Evolutionary conservation across 1,139 yeast species (phyloP).

Genomic region (Barnettozyma hawaiiensis): DNA sequence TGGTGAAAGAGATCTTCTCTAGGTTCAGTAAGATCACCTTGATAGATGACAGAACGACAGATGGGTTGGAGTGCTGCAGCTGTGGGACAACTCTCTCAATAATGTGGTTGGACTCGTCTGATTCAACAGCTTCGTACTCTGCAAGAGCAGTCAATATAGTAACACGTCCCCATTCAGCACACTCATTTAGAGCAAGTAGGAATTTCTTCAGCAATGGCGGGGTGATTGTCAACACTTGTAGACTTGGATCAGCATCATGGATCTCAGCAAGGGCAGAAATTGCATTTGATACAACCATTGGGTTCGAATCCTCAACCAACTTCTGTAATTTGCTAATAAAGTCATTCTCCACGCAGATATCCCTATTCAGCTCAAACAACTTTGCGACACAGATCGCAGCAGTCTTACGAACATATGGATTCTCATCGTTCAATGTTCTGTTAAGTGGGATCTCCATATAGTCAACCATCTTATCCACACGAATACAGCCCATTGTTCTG

Average conservation of each 20-base stretch:
- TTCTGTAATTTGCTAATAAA: conserved; percentile 64
- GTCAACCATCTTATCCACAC: conserved; percentile 93
- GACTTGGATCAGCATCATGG: conserved; percentile 57
- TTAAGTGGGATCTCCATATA: conserved; percentile 88
- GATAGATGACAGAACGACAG: conserved; percentile 85
- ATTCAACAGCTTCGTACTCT: conserved; percentile 54
- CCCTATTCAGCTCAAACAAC: conserved; percentile 79
- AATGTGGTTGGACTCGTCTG: conserved; percentile 74
- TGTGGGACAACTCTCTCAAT: conserved; percentile 92
- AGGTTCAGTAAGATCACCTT: conserved; percentile 76
- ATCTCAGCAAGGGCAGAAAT: conserved; percentile 82
- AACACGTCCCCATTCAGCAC: conserved; percentile 98
- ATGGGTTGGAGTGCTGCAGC: conserved; percentile 94
- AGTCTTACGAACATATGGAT: conserved; percentile 95
- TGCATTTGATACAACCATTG: conserved; percentile 96
- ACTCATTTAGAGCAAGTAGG: conserved; percentile 83
- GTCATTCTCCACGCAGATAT: conserved; percentile 81
- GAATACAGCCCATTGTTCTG: conserved; percentile 96
- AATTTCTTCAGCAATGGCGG: conserved; percentile 50
- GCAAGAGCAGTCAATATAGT: conserved; percentile 79
- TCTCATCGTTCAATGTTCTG: conserved; percentile 82
- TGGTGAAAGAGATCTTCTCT: conserved; percentile 39
- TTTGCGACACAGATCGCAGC: conserved; percentile 98
- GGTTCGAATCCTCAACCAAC: conserved; percentile 83
- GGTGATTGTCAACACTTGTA: conserved; percentile 37